Conservation (phyloP, 805 yeast species). For the Sugiyamaella americana region DNA sequence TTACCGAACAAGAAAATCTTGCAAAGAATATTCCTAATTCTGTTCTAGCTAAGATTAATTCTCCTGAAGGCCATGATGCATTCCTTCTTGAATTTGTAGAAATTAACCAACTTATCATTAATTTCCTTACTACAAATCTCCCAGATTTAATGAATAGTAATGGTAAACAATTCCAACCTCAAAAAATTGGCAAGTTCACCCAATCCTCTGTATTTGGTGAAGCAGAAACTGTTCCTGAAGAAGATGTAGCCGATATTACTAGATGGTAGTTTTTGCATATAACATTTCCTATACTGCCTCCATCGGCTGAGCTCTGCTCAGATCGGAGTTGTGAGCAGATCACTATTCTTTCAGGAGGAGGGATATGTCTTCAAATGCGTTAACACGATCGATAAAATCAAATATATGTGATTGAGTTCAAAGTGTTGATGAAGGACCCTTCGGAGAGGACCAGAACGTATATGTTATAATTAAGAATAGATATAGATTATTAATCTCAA, state of each 20-base stretch:
- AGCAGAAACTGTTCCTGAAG: constrained; percentile 51
- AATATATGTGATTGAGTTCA: too few relatives aligned
- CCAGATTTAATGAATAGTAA: constrained; percentile 51
- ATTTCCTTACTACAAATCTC: constrained; percentile 54
- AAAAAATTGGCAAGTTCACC: constrained; percentile 33
- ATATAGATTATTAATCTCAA: too few relatives aligned
- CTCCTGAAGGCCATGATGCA: constrained; percentile 98
- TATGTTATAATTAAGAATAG: too few relatives aligned
- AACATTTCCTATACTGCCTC: too few relatives aligned
- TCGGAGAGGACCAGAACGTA: too few relatives aligned
- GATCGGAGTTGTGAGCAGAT: too few relatives aligned
- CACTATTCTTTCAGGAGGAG: too few relatives aligned
- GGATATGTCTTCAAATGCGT: too few relatives aligned
- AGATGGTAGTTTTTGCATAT: constrained; percentile 82
- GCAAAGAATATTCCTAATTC: constrained; percentile 72
- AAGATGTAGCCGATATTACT: constrained; percentile 76
- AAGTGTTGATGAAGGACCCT: too few relatives aligned
- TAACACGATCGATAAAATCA: too few relatives aligned
- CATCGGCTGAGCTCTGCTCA: neutral
- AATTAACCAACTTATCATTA: constrained; percentile 64
- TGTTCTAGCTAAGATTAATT: constrained; percentile 61
- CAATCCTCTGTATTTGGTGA: constrained; percentile 73
- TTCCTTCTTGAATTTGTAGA: constrained; percentile 82
- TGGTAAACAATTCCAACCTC: constrained; percentile 40
- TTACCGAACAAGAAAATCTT: constrained; percentile 81